Evolutionary conservation across 78 protist species (phyloP).

Genomic region (Corallochytrium limacisporum): DNA sequence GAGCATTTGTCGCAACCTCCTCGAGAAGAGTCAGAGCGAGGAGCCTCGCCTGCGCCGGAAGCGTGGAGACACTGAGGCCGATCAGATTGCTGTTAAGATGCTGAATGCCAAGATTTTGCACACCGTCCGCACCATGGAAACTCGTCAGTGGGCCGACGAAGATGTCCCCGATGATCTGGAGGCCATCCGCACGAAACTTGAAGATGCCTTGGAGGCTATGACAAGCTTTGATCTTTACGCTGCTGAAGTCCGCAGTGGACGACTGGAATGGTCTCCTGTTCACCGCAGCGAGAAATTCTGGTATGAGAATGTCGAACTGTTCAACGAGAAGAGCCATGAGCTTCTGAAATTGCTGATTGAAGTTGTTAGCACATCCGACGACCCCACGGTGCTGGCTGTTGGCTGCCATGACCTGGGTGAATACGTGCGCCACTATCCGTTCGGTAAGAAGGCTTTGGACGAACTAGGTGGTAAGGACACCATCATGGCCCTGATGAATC

Average conservation of each 20-base stretch:
- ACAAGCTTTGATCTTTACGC: conserved; percentile 42
- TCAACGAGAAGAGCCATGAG: conserved; percentile 57
- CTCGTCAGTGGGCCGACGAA: background rate
- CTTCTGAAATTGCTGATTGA: conserved; percentile 15
- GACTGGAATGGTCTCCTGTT: conserved; percentile 75
- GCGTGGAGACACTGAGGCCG: background rate
- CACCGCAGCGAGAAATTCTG: conserved; percentile 80
- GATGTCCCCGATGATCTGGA: background rate
- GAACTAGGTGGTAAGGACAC: conserved; percentile 32
- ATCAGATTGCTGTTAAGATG: background rate
- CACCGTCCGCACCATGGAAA: background rate
- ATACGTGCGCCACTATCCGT: conserved; percentile 60
- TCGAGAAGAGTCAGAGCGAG: background rate
- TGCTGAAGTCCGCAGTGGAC: conserved; percentile 43
- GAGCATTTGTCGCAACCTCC: background rate
- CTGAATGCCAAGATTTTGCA: background rate
- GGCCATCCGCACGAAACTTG: background rate
- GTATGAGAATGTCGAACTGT: conserved; percentile 56
- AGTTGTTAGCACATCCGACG: background rate
- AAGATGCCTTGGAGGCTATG: conserved; percentile 21
- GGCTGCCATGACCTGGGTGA: conserved; percentile 86
- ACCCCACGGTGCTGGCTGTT: conserved; percentile 39
- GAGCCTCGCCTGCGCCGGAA: background rate
- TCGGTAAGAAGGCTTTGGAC: conserved; percentile 51
- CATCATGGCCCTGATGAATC: conserved; percentile 56